These are phyloP conservation scores for Tetracentron sinense DNA, from an alignment of 164 flowering plant genomes.

Conservation along the genomic window DNA sequence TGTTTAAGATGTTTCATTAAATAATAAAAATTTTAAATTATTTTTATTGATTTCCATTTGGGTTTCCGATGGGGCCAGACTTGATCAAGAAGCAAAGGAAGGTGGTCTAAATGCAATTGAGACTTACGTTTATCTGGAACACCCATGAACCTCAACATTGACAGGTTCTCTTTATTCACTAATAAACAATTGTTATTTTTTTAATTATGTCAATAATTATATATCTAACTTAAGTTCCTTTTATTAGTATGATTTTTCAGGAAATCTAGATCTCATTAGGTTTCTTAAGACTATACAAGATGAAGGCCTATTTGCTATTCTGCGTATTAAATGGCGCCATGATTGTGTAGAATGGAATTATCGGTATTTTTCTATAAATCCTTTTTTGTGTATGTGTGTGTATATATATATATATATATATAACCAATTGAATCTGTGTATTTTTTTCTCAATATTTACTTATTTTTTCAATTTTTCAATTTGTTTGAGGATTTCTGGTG, in stretches of 20 bases:
- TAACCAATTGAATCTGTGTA: too few species aligned
- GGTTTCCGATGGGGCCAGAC: constrained; percentile 25
- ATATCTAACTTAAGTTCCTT: not conserved
- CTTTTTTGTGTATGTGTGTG: too few species aligned
- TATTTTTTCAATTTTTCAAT: not conserved
- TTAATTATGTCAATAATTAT: too few species aligned
- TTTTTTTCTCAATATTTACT: not conserved
- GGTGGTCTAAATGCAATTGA: constrained; percentile 26
- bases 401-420: too few species aligned
- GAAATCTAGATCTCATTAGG: constrained; percentile 11
- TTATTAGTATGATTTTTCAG: constrained; percentile 24
- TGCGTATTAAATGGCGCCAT: constrained; percentile 27
- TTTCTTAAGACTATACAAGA: constrained; percentile 19
- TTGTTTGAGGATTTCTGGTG: constrained; percentile 11
- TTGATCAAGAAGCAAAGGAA: constrained; percentile 20
- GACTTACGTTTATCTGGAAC: constrained; percentile 28
- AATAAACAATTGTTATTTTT: not conserved
- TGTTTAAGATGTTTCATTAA: too few species aligned
- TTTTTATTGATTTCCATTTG: not conserved
- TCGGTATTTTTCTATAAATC: constrained; percentile 22
- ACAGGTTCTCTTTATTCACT: constrained; percentile 14
- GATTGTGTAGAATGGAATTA: constrained; percentile 24
- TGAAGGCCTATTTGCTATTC: constrained; percentile 18
- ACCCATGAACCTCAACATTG: constrained; percentile 23
- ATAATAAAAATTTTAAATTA: too few species aligned